Percentiles rank a stretch among this genome's conserved stretches.
Conservation (phyloP, 2,329 filamentous ascomycete genomes). For the Trichoderma cornu-damae region DNA sequence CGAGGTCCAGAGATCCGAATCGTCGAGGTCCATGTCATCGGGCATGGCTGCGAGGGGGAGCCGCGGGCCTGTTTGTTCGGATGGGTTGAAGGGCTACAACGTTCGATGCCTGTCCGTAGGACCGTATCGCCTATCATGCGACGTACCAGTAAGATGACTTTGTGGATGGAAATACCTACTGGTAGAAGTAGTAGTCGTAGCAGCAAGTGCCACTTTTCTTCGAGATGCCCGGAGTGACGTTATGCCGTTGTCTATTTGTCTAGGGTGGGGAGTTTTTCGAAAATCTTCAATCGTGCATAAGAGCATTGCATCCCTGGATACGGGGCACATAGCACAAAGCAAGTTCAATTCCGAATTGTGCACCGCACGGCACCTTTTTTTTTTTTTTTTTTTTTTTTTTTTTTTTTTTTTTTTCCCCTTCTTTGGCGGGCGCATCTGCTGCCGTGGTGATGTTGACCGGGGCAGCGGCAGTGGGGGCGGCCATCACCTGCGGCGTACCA, state of each 20-base stretch:
- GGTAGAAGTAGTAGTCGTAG: neutral
- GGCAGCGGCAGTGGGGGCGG: neutral
- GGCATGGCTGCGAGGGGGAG: constrained; percentile 35
- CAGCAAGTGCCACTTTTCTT: neutral
- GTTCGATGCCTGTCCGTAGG: no score
- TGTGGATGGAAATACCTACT: no score
- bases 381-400: no score
- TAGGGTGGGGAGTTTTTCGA: neutral
- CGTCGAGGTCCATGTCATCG: constrained; percentile 43
- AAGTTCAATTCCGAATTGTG: neutral
- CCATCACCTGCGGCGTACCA: neutral
- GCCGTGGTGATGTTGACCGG: constrained; percentile 10
- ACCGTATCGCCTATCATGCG: no score
- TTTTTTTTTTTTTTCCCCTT: no score
- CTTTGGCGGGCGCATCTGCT: no score
- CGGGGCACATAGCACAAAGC: neutral
- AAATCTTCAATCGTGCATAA: neutral
- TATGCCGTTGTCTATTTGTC: neutral
- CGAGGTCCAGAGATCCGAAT: constrained; percentile 46
- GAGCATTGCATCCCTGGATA: neutral
- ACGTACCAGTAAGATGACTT: no score
- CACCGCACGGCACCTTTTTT: neutral
- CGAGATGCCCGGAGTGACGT: constrained; percentile 9
- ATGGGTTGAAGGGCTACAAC: no score
- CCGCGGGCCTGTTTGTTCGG: neutral